Evolutionary conservation across 441 rosid genomes (phyloP).

Genomic region (Mallotus japonicus): DNA sequence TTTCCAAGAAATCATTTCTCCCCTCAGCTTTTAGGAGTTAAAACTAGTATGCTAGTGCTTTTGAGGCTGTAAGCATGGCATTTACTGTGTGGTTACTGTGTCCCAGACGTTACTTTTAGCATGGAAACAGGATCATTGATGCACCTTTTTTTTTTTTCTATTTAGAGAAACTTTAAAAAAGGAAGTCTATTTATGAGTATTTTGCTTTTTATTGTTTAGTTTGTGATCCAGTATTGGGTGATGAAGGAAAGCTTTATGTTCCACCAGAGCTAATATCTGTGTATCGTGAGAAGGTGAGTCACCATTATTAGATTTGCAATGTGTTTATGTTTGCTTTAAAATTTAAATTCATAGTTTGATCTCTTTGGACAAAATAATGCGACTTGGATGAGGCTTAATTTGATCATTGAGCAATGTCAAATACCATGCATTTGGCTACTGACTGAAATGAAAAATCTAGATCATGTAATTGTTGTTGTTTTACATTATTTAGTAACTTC

Average conservation of each 20-base stretch:
- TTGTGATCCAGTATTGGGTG: constrained; percentile 99
- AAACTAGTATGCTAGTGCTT: not conserved
- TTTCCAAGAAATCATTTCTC: constrained; percentile 9
- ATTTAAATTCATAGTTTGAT: not conserved
- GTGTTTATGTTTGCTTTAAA: not conserved
- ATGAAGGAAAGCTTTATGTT: constrained; percentile 97
- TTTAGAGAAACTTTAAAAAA: not conserved
- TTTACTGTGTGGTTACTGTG: not conserved
- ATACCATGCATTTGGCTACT: constrained; percentile 1
- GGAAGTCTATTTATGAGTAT: constrained; percentile 10
- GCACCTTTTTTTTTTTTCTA: not conserved
- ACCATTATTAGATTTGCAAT: no score
- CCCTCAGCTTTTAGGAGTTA: not conserved
- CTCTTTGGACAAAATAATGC: no score
- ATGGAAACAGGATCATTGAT: constrained; percentile 2
- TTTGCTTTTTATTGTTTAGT: constrained; percentile 44
- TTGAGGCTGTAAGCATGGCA: not conserved
- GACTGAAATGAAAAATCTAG: not conserved
- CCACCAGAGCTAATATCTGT: constrained; percentile 79
- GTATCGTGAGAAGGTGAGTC: constrained; percentile 82
- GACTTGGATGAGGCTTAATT: not conserved
- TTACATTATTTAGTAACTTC: not conserved
- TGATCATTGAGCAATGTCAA: not conserved
- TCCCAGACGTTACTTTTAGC: constrained; percentile 8
- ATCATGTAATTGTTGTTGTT: constrained; percentile 4